These are phyloP conservation scores for Coemansia sp. DNA, from an alignment of 192 early-diverging fungal genomes.

Conservation along the genomic window DNA sequence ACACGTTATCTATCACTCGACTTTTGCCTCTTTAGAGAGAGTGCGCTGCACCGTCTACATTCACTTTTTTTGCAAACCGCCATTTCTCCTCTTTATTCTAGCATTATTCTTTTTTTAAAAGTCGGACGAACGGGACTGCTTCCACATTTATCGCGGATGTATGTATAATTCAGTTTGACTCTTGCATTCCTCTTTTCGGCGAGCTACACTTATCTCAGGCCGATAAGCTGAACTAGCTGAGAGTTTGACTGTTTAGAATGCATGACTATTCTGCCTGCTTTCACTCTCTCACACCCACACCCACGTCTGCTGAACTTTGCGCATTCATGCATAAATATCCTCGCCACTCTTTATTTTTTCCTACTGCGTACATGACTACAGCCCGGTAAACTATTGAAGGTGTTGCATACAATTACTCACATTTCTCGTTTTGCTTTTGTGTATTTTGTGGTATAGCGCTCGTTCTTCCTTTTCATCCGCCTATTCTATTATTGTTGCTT, in stretches of 20 bases:
- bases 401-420: background rate
- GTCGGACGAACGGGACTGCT: conserved; percentile 1
- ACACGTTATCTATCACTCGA: conserved; percentile 4
- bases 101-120: background rate
- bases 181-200: background rate
- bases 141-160: conserved; percentile 13
- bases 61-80: background rate
- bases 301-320: conserved; percentile 1
- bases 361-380: background rate
- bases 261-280: background rate
- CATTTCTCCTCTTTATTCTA: background rate
- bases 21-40: background rate
- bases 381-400: background rate
- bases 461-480: background rate
- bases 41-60: background rate
- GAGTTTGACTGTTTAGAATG: background rate
- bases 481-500: background rate
- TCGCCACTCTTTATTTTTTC: background rate
- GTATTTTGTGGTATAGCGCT: conserved; percentile 2
- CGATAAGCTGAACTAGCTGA: background rate
- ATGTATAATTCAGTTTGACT: background rate
- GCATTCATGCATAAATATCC: conserved; percentile 9
- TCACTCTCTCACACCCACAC: background rate
- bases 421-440: background rate
- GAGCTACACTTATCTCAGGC: background rate